phyloP scores from a whole-genome alignment of 192 early-diverging fungal species.

The Dissophora ornata region DNA sequence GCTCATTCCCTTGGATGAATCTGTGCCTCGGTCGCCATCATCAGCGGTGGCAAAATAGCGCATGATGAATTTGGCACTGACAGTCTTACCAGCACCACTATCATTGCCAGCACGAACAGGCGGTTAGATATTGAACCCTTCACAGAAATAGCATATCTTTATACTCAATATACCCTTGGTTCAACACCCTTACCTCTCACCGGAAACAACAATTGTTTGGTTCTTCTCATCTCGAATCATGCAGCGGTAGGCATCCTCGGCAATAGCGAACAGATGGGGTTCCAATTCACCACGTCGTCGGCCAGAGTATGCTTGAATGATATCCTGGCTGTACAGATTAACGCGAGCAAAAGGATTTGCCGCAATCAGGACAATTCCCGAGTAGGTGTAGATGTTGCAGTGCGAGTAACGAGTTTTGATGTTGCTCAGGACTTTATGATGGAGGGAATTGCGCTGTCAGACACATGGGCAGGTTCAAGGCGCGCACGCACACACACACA shows the following conservation, averaged over 20 bases:
- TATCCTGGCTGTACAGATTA: constrained; percentile 90
- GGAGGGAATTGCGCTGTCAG: background rate
- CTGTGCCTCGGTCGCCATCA: constrained; percentile 64
- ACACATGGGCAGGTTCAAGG: no score
- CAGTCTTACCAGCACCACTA: constrained; percentile 96
- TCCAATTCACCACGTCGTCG: constrained; percentile 93
- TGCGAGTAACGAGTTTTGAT: constrained; percentile 90
- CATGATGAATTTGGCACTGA: constrained; percentile 97
- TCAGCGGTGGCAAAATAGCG: constrained; percentile 91
- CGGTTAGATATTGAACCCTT: no score
- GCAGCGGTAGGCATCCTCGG: constrained; percentile 96
- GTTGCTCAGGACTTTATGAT: constrained; percentile 84
- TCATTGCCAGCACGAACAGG: background rate
- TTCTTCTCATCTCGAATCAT: constrained; percentile 94
- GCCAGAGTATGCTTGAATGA: constrained; percentile 93
- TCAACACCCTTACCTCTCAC: constrained; percentile 83
- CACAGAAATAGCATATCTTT: no score
- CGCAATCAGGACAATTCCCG: constrained; percentile 97
- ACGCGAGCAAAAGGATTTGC: constrained; percentile 95
- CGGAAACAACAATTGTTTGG: constrained; percentile 98
- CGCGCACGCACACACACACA: no score
- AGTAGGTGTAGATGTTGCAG: constrained; percentile 98
- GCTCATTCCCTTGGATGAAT: constrained; percentile 68
- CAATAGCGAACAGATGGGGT: constrained; percentile 98
- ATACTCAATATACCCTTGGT: no score